Percentiles rank a stretch among this genome's conserved stretches.
Evolutionary conservation across 1,284 basidiomycete species (phyloP).

Genomic region (Tilletia walkeri): DNA sequence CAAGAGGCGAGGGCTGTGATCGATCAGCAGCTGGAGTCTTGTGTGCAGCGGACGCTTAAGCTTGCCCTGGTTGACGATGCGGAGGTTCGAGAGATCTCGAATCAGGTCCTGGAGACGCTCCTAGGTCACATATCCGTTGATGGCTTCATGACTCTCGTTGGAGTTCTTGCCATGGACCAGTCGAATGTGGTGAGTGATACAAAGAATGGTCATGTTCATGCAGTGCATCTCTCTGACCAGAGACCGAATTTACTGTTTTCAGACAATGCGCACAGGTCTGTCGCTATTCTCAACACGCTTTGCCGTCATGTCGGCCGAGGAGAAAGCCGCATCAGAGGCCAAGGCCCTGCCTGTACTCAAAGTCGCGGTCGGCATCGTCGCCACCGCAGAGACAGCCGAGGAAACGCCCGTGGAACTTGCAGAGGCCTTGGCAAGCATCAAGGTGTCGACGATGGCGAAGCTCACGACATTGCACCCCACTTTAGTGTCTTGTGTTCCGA

Average conservation of each 20-base stretch:
- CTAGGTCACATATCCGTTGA: neutral
- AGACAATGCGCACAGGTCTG: conserved; percentile 31
- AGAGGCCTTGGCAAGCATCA: neutral
- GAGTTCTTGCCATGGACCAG: neutral
- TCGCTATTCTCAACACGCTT: conserved; percentile 37
- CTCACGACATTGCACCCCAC: neutral
- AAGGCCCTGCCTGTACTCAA: conserved; percentile 19
- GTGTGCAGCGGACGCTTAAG: conserved; percentile 14
- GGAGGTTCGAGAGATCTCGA: conserved; percentile 2
- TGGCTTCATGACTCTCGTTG: conserved; percentile 9
- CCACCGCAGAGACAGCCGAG: conserved; percentile 18
- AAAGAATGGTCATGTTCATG: too few relatives aligned
- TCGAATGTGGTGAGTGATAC: neutral
- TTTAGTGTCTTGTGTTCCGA: neutral
- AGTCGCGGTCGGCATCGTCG: conserved; percentile 29
- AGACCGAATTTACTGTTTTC: neutral
- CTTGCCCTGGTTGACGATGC: conserved; percentile 8
- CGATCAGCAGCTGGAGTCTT: neutral
- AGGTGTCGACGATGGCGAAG: neutral
- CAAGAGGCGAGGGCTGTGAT: neutral
- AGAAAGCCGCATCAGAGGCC: conserved; percentile 14
- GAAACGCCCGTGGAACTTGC: neutral
- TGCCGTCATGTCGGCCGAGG: conserved; percentile 26
- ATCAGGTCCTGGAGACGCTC: conserved; percentile 3
- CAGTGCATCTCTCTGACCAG: too few relatives aligned